Conservation (phyloP, 805 yeast species). For the Hanseniaspora thailandica region DNA sequence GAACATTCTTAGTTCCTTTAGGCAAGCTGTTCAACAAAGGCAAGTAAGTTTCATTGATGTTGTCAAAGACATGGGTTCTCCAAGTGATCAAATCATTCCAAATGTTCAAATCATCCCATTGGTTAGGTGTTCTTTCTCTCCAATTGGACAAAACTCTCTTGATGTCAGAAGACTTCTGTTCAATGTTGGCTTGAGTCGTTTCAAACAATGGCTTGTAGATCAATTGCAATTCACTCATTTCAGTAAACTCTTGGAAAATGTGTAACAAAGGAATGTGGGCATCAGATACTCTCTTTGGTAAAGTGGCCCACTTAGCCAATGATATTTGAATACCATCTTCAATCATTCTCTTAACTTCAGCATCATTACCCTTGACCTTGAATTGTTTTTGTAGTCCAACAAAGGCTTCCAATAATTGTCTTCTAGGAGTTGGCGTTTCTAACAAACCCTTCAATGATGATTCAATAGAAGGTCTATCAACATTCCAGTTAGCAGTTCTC, state of each 20-base stretch:
- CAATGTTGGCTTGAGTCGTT: conserved; percentile 85
- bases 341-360: conserved; percentile 71
- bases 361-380: conserved; percentile 75
- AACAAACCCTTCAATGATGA: conserved; percentile 89
- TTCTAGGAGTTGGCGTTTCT: conserved; percentile 97
- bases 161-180: conserved; percentile 83
- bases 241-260: conserved; percentile 93
- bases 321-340: conserved; percentile 95
- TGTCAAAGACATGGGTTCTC: conserved; percentile 97
- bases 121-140: conserved; percentile 93
- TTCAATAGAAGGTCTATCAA: conserved; percentile 87
- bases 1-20: conserved; percentile 58
- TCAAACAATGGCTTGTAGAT: conserved; percentile 77
- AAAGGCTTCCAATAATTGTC: conserved; percentile 92
- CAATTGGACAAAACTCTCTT: conserved; percentile 92
- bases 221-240: conserved; percentile 93
- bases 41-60: conserved; percentile 84
- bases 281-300: conserved; percentile 60
- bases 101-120: conserved; percentile 93
- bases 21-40: conserved; percentile 82
- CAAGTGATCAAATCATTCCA: conserved; percentile 98
- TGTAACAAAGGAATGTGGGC: conserved; percentile 87
- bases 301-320: conserved; percentile 80
- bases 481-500: conserved; percentile 97
- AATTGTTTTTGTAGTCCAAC: conserved; percentile 86